phyloP scores from a whole-genome alignment of 139 green algal species.

The Astrephomene gubernaculifera region DNA sequence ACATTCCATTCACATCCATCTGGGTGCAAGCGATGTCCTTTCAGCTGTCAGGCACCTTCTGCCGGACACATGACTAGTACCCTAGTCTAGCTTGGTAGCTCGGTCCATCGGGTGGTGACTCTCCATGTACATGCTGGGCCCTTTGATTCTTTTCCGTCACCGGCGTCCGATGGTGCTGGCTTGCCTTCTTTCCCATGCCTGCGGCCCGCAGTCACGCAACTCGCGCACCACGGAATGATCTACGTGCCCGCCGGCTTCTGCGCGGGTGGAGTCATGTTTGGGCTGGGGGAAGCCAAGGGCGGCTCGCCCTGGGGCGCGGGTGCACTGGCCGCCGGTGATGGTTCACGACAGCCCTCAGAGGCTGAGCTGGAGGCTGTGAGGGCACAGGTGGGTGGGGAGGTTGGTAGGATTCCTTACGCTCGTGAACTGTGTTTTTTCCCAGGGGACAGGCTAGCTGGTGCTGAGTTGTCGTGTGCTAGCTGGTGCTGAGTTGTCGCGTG shows the following conservation, averaged over 20 bases:
- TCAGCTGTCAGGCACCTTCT: background rate
- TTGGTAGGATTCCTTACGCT: background rate
- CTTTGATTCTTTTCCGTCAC: background rate
- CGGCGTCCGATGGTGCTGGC: background rate
- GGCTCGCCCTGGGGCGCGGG: constrained; percentile 77
- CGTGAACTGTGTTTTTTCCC: background rate
- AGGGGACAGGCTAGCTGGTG: background rate
- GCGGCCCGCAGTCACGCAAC: constrained; percentile 60
- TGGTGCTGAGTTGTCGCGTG: background rate
- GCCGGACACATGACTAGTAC: no score
- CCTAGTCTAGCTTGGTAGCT: no score
- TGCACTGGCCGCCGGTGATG: constrained; percentile 71
- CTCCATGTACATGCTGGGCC: no score
- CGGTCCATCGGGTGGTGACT: no score
- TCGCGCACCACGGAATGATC: constrained; percentile 83
- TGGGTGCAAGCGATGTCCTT: no score
- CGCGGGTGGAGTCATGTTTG: constrained; percentile 53
- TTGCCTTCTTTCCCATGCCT: background rate
- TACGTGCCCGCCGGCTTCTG: constrained; percentile 81
- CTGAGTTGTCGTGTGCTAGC: background rate
- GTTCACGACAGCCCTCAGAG: constrained; percentile 66
- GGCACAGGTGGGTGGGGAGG: no score
- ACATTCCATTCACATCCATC: no score
- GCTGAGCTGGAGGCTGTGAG: constrained; percentile 66
- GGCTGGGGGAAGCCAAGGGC: constrained; percentile 62